Percentiles rank a stretch among this genome's conserved stretches.
phyloP scores from a whole-genome alignment of 805 yeast species.

The Yarrowia sp. region DNA sequence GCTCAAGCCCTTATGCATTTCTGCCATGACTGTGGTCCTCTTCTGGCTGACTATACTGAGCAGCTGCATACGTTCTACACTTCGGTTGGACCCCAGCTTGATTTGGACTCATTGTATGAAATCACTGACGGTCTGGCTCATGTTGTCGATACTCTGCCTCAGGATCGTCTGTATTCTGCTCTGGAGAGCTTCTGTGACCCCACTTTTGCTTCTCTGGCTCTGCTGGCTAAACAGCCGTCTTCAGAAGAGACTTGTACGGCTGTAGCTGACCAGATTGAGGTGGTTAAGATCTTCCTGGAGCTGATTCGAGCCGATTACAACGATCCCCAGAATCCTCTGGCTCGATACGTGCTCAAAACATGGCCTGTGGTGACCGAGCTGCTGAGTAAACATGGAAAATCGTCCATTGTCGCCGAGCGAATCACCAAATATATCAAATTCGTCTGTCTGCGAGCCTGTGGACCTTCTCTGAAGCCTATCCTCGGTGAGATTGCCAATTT shows the following conservation, averaged over 20 bases:
- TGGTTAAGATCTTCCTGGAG: slow-evolving; percentile 58
- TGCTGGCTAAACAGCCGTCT: slow-evolving; percentile 35
- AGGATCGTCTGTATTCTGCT: slow-evolving; percentile 51
- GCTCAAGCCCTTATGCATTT: slow-evolving; percentile 92
- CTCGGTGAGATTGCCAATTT: slow-evolving; percentile 64
- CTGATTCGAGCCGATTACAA: slow-evolving; percentile 49
- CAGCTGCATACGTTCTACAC: slow-evolving; percentile 75
- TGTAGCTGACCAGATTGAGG: slow-evolving; percentile 73
- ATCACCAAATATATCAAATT: slow-evolving; percentile 64
- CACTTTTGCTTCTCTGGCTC: slow-evolving; percentile 45
- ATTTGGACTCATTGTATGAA: slow-evolving; percentile 68
- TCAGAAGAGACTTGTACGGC: slow-evolving; percentile 44
- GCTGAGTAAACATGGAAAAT: slow-evolving; percentile 55
- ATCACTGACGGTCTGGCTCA: slow-evolving; percentile 88
- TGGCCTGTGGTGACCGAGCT: slow-evolving; percentile 59
- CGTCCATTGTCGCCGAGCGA: slow-evolving; percentile 69
- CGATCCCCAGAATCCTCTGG: slow-evolving; percentile 46
- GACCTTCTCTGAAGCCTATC: slow-evolving; percentile 54
- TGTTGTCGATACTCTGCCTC: slow-evolving; percentile 60
- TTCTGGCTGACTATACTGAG: slow-evolving; percentile 63
- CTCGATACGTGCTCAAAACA: slow-evolving; percentile 52
- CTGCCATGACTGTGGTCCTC: slow-evolving; percentile 81
- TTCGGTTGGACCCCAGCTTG: slow-evolving; percentile 53
- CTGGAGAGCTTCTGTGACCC: slow-evolving; percentile 67
- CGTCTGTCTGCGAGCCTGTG: slow-evolving; percentile 57